Percentiles rank a stretch among this genome's conserved stretches.
Conservation (phyloP, 495 filamentous ascomycete species). For the Mytilinidion resinicola region DNA sequence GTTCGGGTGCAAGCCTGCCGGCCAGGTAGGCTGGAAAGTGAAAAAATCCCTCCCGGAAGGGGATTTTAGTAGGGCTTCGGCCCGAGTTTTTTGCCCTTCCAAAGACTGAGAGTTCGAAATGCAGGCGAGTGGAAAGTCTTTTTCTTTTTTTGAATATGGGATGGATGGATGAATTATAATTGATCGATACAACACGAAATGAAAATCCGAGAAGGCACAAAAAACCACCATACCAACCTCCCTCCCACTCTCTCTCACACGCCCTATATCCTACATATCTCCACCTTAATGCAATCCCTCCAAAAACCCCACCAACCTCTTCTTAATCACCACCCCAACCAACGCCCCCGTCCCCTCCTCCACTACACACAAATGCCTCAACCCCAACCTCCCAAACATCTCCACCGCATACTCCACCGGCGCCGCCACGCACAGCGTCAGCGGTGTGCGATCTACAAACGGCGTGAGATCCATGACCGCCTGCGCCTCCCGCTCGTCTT, state of each 20-base stretch:
- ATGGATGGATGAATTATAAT: too few species aligned
- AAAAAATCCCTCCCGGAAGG: too few species aligned
- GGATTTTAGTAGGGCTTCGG: neutral
- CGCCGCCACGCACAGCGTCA: conserved; percentile 45
- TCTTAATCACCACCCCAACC: conserved; percentile 38
- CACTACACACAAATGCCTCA: conserved; percentile 47
- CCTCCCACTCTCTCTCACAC: too few species aligned
- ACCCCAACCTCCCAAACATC: conserved; percentile 52
- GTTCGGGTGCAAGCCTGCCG: too few species aligned
- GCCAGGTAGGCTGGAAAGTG: too few species aligned
- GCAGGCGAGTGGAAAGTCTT: too few species aligned
- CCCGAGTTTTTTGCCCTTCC: too few species aligned
- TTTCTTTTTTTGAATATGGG: too few species aligned
- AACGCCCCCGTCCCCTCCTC: conserved; percentile 40
- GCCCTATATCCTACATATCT: neutral
- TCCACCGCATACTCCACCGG: conserved; percentile 53
- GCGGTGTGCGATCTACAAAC: conserved; percentile 50
- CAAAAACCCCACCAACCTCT: conserved; percentile 35
- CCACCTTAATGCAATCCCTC: conserved; percentile 26
- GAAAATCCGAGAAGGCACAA: too few species aligned
- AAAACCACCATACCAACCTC: too few species aligned
- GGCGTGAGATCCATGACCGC: conserved; percentile 37
- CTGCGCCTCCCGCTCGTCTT: conserved; percentile 18
- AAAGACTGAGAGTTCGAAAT: too few species aligned
- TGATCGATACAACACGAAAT: too few species aligned